phyloP scores from a whole-genome alignment of 306 rosid genomes.

The Cicer pinnatifidum region DNA sequence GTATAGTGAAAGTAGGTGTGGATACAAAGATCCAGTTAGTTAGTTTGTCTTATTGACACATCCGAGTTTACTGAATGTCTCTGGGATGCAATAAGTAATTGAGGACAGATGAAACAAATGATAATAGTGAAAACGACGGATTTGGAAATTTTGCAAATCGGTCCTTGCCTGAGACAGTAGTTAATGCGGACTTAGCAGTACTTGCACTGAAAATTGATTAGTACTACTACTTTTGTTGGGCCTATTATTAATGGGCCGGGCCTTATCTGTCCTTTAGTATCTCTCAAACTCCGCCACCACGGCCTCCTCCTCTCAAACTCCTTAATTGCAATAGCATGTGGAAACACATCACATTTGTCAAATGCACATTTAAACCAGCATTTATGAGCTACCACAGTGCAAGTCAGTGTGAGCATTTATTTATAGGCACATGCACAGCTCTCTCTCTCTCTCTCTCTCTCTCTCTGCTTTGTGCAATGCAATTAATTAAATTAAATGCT shows the following conservation, averaged over 20 bases:
- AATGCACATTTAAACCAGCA: constrained; percentile 11
- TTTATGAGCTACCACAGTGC: constrained; percentile 11
- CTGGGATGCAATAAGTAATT: no score
- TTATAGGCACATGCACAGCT: constrained; percentile 5
- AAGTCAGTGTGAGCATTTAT: background rate
- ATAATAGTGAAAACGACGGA: no score
- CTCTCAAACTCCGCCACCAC: background rate
- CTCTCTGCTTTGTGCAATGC: constrained; percentile 22
- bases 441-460: background rate
- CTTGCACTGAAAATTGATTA: background rate
- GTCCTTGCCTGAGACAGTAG: background rate
- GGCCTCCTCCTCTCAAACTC: background rate
- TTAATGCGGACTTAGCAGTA: background rate
- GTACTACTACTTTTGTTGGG: background rate
- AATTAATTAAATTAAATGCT: constrained; percentile 46
- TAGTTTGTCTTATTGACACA: no score
- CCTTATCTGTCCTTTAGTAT: background rate
- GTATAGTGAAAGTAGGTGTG: no score
- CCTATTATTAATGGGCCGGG: constrained; percentile 24
- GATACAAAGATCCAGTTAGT: no score
- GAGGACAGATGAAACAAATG: no score
- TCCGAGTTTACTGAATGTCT: background rate
- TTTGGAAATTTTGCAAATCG: background rate
- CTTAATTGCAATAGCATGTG: constrained; percentile 2
- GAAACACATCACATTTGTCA: constrained; percentile 20